Base-by-base conservation (phyloP, 306 rosid species). In the Gillenia trifoliata region DNA sequence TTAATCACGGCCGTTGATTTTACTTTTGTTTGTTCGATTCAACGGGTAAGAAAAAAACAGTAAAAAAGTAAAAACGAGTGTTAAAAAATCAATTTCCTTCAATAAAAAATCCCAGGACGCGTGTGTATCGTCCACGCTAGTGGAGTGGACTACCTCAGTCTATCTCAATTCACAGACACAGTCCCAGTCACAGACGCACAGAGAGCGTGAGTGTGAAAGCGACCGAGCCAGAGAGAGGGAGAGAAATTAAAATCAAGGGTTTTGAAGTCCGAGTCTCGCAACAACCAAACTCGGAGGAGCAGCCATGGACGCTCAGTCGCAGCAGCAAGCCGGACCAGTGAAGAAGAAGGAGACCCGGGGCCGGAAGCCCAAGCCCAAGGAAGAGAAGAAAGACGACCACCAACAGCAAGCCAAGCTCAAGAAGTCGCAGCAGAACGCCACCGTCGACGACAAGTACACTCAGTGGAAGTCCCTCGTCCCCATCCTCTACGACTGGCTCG, bases 331-430 rank as follows among this genome's bases (percentile, higher is more conserved):
- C 2, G 69, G 73, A 16, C 16, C 72, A 8, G 86, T 69, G 76
- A 90, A 89, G 91, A 90, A 89, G 91, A 90, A 93, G 89, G 97
- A 90, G 71, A 90, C 97, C 0, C 80, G 98, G 9, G 98, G 97
- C 15, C 84, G 97, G 4, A 90, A 93, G 73, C 97, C 97, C 0
- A 93, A 93, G 72, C 89, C 97, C 1, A 93, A 90, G 89, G 96
- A 90, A 8, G 96, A 89, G 38, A 86, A 89, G 85, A 83, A 86
- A 45, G 93, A 89, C 60, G 89, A 85, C 61, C 91, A 74, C 4
- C 86, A 71, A 3, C 65, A 16, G 7, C 76, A 70, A 8, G n/a
- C 82, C 0, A 87, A 85, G 62, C n/a, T 73, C 20, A 84, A 80
- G 68, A 89, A 89, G 73, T 40, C 89, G 0, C 89, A 84, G 0